phyloP scores from a whole-genome alignment of 768 basidiomycete species.

The Amanita brunnescens region DNA sequence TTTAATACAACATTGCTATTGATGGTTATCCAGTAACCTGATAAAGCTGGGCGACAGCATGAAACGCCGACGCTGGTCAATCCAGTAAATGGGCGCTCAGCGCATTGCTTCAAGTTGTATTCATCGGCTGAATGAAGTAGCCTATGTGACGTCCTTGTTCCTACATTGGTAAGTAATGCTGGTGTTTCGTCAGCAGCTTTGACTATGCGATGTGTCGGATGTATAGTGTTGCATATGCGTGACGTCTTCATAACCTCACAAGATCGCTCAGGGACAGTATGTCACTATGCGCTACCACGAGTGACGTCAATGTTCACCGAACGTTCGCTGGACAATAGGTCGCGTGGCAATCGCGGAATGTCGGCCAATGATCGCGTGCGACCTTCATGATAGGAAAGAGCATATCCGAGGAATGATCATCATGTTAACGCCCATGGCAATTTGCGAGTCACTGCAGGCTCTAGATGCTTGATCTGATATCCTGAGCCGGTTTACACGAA shows the following conservation, averaged over 20 bases:
- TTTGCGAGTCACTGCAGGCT: too few relatives aligned
- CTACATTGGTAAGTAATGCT: too few relatives aligned
- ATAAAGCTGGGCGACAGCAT: neutral
- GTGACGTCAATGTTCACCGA: neutral
- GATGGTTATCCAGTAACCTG: neutral
- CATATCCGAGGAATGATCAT: too few relatives aligned
- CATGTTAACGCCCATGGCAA: too few relatives aligned
- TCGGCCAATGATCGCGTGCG: neutral
- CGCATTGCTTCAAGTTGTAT: neutral
- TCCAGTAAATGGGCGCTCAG: too few relatives aligned
- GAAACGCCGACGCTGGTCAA: neutral
- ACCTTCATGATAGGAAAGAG: too few relatives aligned
- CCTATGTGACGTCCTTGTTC: neutral
- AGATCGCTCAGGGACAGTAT: neutral
- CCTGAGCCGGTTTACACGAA: neutral
- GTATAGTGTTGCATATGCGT: neutral
- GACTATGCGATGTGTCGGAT: too few relatives aligned
- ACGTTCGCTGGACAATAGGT: neutral
- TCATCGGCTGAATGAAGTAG: neutral
- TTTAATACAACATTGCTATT: too few relatives aligned
- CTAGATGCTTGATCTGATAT: too few relatives aligned
- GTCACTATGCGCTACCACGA: neutral
- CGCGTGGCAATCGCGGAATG: neutral
- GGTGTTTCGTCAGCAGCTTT: neutral
- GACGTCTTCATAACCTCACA: neutral